phyloP scores from a whole-genome alignment of 208 protist species.

The Balamuthia mandrillaris region DNA sequence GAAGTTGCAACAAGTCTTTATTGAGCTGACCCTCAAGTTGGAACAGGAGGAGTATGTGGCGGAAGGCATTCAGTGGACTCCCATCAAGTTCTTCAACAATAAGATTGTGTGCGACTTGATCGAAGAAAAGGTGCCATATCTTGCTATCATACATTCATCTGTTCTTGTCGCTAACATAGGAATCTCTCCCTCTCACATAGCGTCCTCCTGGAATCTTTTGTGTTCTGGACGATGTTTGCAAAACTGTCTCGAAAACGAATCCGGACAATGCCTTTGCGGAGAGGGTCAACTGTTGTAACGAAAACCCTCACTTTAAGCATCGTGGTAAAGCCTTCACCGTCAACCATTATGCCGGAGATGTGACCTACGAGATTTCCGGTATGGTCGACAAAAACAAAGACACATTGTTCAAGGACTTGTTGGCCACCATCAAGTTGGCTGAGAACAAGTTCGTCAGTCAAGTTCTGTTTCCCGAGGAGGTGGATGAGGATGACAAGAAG shows the following conservation, averaged over 20 bases:
- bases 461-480: conserved; percentile 39
- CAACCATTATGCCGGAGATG: conserved; percentile 73
- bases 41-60: conserved; percentile 94
- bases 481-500: conserved; percentile 46
- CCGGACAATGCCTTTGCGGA: conserved; percentile 36
- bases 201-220: conserved; percentile 86
- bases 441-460: conserved; percentile 18
- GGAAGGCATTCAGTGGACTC: conserved; percentile 91
- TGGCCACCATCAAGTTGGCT: conserved; percentile 57
- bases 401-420: conserved; percentile 64
- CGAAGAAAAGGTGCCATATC: conserved; percentile 71
- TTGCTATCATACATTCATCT: background rate
- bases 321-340: conserved; percentile 62
- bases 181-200: background rate
- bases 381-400: conserved; percentile 75
- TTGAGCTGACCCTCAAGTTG: conserved; percentile 81
- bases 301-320: conserved; percentile 45
- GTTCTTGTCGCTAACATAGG: background rate
- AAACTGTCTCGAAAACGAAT: conserved; percentile 81
- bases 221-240: conserved; percentile 94
- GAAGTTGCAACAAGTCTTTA: conserved; percentile 95
- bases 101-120: conserved; percentile 90
- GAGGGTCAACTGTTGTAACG: background rate
- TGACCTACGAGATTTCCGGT: conserved; percentile 62
- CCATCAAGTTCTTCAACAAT: conserved; percentile 96